phyloP scores from a whole-genome alignment of 108 stramenopile species.

The Mediolabrus comicus region DNA sequence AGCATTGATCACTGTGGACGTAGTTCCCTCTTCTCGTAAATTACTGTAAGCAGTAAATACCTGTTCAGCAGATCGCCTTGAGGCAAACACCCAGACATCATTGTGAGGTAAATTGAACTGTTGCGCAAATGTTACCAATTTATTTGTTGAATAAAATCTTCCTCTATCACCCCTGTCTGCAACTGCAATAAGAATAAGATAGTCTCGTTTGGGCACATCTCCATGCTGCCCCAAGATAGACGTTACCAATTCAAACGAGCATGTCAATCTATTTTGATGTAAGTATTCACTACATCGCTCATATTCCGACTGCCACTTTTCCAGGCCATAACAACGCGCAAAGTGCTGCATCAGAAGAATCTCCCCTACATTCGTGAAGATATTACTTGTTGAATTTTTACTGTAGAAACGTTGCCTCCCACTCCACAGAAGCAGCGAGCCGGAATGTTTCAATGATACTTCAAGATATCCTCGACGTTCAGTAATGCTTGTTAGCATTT shows the following conservation, averaged over 20 bases:
- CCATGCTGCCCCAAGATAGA: slow-evolving; percentile 84
- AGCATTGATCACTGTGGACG: slow-evolving; percentile 44
- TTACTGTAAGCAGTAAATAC: slow-evolving; percentile 68
- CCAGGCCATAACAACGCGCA: slow-evolving; percentile 19
- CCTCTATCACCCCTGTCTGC: slow-evolving; percentile 52
- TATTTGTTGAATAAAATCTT: slow-evolving; percentile 61
- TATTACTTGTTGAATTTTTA: slow-evolving; percentile 77
- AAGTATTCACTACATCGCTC: slow-evolving; percentile 67
- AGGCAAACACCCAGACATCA: slow-evolving; percentile 72
- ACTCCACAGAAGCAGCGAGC: slow-evolving; percentile 85
- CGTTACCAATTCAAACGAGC: slow-evolving; percentile 81
- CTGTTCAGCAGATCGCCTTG: slow-evolving; percentile 18
- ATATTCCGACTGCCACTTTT: slow-evolving; percentile 24
- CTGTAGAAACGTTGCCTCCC: slow-evolving; percentile 77
- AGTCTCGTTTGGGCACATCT: slow-evolving; percentile 65
- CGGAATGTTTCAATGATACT: slow-evolving; percentile 89
- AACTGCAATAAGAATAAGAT: slow-evolving; percentile 76
- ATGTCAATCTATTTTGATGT: slow-evolving; percentile 53
- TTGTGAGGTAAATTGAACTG: slow-evolving; percentile 80
- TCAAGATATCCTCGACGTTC: slow-evolving; percentile 62
- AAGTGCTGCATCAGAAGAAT: slow-evolving; percentile 76
- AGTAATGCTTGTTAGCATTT: slow-evolving; percentile 57
- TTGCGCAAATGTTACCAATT: slow-evolving; percentile 70
- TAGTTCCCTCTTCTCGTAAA: slow-evolving; percentile 66
- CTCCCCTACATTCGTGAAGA: slow-evolving; percentile 68